Evolutionary conservation across 179 eudicot genomes (phyloP).

Genomic region (Spergularia azorica): DNA sequence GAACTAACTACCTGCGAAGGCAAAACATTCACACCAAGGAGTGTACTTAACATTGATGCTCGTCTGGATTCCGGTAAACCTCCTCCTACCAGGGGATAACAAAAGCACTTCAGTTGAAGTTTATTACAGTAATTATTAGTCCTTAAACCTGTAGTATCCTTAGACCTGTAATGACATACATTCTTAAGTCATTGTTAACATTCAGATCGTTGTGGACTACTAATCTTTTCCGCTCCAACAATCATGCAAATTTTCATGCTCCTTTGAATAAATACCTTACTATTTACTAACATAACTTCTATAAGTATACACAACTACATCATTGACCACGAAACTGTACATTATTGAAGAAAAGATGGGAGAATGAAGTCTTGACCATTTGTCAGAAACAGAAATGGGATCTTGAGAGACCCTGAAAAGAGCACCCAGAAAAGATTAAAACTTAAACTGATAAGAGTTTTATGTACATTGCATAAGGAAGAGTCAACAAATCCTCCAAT

Average conservation of each 20-base stretch:
- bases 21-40: conserved; percentile 53
- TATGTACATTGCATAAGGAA: not conserved
- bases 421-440: not conserved
- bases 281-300: too few relatives aligned
- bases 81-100: conserved; percentile 43
- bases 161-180: not conserved
- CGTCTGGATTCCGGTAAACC: conserved; percentile 74
- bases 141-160: too few relatives aligned
- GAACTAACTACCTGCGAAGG: conserved; percentile 57
- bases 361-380: conserved; percentile 43
- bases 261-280: too few relatives aligned
- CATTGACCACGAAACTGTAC: not conserved
- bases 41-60: conserved; percentile 56
- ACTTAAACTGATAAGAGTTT: not conserved
- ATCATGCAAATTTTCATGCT: too few relatives aligned
- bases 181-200: not conserved
- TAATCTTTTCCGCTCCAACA: too few relatives aligned
- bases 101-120: not conserved
- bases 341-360: not conserved
- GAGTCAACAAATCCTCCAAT: not conserved
- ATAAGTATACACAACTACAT: too few relatives aligned
- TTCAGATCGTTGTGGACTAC: not conserved
- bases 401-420: conserved; percentile 54
- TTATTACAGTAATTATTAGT: not conserved
- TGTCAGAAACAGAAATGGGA: conserved; percentile 68